Evolutionary conservation across 2,329 filamentous ascomycete species (phyloP).

Genomic region (Stagonosporopsis cucurbitacearum): DNA sequence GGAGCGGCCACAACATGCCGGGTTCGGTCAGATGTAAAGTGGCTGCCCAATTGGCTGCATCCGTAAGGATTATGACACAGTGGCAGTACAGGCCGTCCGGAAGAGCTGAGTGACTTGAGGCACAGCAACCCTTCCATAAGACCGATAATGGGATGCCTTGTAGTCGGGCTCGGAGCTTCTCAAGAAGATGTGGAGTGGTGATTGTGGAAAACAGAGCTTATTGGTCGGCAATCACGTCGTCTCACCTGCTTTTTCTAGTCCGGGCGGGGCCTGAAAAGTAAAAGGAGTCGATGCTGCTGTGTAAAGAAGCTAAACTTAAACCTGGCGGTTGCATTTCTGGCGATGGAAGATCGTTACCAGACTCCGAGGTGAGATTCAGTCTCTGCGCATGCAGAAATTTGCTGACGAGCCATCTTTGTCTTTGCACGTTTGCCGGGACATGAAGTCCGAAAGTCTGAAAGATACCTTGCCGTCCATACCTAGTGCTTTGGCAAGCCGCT

Average conservation of each 20-base stretch:
- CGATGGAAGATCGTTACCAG: slow-evolving; percentile 16
- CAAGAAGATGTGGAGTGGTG: slow-evolving; percentile 14
- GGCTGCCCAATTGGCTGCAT: slow-evolving; percentile 34
- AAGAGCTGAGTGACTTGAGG: slow-evolving; percentile 24
- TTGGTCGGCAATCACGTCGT: slow-evolving; percentile 21
- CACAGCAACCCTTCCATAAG: slow-evolving; percentile 33
- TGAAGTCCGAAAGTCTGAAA: neutral
- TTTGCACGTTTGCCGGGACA: slow-evolving; percentile 1
- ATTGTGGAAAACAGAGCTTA: slow-evolving; percentile 7
- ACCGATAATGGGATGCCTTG: slow-evolving; percentile 37
- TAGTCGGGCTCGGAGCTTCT: slow-evolving; percentile 25
- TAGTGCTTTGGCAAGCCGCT: neutral
- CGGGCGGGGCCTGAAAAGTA: slow-evolving; percentile 16
- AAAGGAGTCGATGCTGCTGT: slow-evolving; percentile 19
- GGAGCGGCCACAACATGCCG: slow-evolving; percentile 16
- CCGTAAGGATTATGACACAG: slow-evolving; percentile 38
- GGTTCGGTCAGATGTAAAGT: slow-evolving; percentile 28
- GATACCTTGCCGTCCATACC: slow-evolving; percentile 5
- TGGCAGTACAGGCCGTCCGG: slow-evolving; percentile 23
- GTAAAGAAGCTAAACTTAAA: slow-evolving; percentile 39
- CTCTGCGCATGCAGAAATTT: slow-evolving; percentile 12
- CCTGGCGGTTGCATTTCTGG: slow-evolving; percentile 14
- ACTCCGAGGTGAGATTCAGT: slow-evolving; percentile 17
- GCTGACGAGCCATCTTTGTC: slow-evolving; percentile 13
- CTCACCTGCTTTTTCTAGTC: slow-evolving; percentile 36